A percentile compares a stretch with the other conserved stretches of the same genome.
Conservation (phyloP, 495 filamentous ascomycete species). For the Penicillium arizonense region DNA sequence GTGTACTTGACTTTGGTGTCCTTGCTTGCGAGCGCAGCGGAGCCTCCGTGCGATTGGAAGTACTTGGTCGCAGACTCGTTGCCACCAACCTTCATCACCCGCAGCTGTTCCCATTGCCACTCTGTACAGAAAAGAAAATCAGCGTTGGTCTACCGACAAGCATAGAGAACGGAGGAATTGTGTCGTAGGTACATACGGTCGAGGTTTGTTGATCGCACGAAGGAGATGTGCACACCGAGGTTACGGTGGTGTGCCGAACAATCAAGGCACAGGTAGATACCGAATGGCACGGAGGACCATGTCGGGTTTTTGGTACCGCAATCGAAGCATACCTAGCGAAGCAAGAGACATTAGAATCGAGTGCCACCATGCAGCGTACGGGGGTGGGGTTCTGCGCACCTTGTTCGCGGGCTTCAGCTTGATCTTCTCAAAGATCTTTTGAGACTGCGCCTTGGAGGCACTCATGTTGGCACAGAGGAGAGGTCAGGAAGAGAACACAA, state of each 20-base stretch:
- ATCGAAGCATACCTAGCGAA: constrained; percentile 85
- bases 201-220: constrained; percentile 96
- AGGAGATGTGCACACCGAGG: constrained; percentile 92
- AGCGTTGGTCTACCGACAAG: constrained; percentile 6
- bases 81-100: constrained; percentile 97
- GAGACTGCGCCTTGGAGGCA: constrained; percentile 91
- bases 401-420: constrained; percentile 92
- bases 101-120: constrained; percentile 99
- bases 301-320: constrained; percentile 96
- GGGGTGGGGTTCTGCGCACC: constrained; percentile 51
- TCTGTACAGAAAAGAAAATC: constrained; percentile 51
- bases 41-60: constrained; percentile 93
- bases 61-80: constrained; percentile 98
- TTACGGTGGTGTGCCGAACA: constrained; percentile 92
- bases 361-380: constrained; percentile 9
- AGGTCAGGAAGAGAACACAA: constrained; percentile 4
- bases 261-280: constrained; percentile 97
- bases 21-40: constrained; percentile 90
- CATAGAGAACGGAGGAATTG: not conserved
- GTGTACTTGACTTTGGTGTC: constrained; percentile 95
- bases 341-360: constrained; percentile 19
- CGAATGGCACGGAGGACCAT: constrained; percentile 96
- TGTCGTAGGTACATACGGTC: constrained; percentile 68
- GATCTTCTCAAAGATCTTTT: constrained; percentile 97
- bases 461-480: constrained; percentile 55